Base-by-base conservation (phyloP, 2,329 filamentous ascomycete genomes). In the Pezicula radicicola region DNA sequence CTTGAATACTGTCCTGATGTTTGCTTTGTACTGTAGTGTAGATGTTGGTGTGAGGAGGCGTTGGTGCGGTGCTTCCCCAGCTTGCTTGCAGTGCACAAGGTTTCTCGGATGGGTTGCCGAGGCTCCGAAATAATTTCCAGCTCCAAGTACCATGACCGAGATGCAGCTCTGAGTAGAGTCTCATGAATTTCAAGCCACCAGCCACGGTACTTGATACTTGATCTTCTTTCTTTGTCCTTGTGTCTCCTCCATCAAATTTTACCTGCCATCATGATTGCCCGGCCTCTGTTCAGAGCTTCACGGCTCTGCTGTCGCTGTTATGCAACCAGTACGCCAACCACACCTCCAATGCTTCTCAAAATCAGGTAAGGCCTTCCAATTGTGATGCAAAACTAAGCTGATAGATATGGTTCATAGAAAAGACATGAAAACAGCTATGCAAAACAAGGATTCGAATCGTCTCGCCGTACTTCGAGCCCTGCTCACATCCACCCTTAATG, bases 401-500 rank as follows among this genome's bases (percentile, higher is more conserved):
- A 36, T 44, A 39, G 25, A 27, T 39, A 40, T 28, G 9, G 15
- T 18, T 28, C 40, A 37, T 48, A 71, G 69, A 39, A 60, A 61
- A 57, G 84, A 88, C 60, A 74, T 88, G 55, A 88, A 88, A 71
- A 69, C 75, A 9, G 83, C 84, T 46, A 87, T 88, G 84, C 78
- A 78, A 53, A 75, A 76, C 60, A 87, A 85, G 68, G 83, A 88
- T 64, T 70, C 75, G 25, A 73, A 81, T 25, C 83, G 86, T 2
- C 80, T 92, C 25, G 73, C 79, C 37, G 87, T 89, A 36, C 77
- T 93, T 46, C 86, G 89, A 59, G 69, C 77, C 39, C 72, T 92
- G 55, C 78, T 92, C 57, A 77, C 87, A 30, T 80, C 87, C 56
- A 83, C 87, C 55, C 84, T 85, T 60, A 92, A 91, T 69, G 84